Evolutionary conservation across 148 eudicot species (phyloP).

Genomic region (Silene latifolia): DNA sequence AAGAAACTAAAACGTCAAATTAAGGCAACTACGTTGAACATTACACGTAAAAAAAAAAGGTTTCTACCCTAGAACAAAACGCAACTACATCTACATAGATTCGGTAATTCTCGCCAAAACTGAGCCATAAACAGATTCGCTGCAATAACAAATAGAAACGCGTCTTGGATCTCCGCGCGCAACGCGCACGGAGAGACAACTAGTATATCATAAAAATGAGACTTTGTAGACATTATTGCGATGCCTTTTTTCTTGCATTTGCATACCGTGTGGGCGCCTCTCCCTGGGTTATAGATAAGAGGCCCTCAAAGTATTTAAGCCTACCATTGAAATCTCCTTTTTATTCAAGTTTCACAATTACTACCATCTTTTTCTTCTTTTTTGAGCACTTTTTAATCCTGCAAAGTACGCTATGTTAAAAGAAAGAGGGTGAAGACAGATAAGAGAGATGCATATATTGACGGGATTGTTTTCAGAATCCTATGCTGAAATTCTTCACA

Average conservation of each 20-base stretch:
- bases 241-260: slow-evolving; percentile 27
- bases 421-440: slow-evolving; percentile 13
- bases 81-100: too few relatives aligned
- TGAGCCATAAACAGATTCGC: too few relatives aligned
- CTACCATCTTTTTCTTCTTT: neutral
- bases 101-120: too few relatives aligned
- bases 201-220: too few relatives aligned
- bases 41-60: too few relatives aligned
- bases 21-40: too few relatives aligned
- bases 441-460: neutral
- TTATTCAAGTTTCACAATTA: slow-evolving; percentile 12
- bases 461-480: slow-evolving; percentile 19
- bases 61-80: too few relatives aligned
- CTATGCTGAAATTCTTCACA: slow-evolving; percentile 18
- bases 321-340: slow-evolving; percentile 9
- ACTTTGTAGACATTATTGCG: slow-evolving; percentile 18
- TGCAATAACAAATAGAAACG: too few relatives aligned
- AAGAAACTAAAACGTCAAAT: too few relatives aligned
- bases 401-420: slow-evolving; percentile 26
- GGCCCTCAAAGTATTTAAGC: slow-evolving; percentile 7
- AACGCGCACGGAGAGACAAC: too few relatives aligned
- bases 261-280: slow-evolving; percentile 41
- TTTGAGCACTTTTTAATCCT: neutral
- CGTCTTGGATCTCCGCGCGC: too few relatives aligned
- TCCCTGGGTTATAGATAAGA: neutral